These are phyloP conservation scores for Kwoniella dendrophila DNA, from an alignment of 768 basidiomycete species.

Conservation along the genomic window DNA sequence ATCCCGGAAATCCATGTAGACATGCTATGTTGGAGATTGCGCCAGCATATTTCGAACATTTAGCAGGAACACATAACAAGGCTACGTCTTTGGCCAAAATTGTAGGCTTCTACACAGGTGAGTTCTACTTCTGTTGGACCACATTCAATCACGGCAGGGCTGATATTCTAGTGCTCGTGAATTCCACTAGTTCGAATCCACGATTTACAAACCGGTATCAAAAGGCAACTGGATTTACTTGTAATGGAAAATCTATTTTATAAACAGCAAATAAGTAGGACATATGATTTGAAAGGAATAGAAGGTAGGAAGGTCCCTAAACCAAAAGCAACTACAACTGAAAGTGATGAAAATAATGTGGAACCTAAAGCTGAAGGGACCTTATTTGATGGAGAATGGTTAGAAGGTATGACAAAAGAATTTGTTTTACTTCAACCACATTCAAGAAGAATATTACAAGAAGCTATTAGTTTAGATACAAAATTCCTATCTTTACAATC, in stretches of 20 bases:
- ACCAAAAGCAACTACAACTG: constrained; percentile 42
- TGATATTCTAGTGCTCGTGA: no score
- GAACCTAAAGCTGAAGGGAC: constrained; percentile 58
- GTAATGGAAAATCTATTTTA: constrained; percentile 88
- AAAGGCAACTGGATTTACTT: constrained; percentile 72
- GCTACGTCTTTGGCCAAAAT: constrained; percentile 76
- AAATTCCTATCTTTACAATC: constrained; percentile 74
- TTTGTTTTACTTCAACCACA: constrained; percentile 70
- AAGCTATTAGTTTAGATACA: constrained; percentile 70
- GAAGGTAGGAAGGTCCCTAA: constrained; percentile 70
- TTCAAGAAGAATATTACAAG: constrained; percentile 70
- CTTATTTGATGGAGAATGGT: constrained; percentile 81
- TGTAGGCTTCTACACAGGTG: constrained; percentile 73
- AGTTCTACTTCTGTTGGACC: constrained; percentile 2
- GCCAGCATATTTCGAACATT: constrained; percentile 77
- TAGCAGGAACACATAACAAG: constrained; percentile 69
- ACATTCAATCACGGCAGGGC: no score
- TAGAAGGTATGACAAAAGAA: constrained; percentile 72
- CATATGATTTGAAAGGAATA: constrained; percentile 83
- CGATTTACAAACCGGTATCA: constrained; percentile 71
- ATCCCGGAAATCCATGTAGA: constrained; percentile 56
- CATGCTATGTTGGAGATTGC: constrained; percentile 76
- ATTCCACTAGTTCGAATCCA: constrained; percentile 63
- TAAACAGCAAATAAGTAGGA: constrained; percentile 67
- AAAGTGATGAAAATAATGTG: constrained; percentile 4